phyloP scores from a whole-genome alignment of 2,329 filamentous ascomycete species.

The Venturia oleaginea region DNA sequence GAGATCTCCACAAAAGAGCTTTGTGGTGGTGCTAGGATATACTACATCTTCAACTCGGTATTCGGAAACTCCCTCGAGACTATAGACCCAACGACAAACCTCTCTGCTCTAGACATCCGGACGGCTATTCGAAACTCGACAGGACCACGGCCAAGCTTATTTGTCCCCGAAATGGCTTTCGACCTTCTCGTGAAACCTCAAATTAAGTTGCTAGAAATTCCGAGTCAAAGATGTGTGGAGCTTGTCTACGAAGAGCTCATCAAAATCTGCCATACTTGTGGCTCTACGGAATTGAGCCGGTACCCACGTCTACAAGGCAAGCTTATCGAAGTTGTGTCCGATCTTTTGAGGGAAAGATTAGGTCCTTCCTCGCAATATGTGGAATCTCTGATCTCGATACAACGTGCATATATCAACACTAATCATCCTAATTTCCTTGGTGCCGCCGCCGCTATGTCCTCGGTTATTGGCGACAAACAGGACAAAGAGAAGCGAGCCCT shows the following conservation, averaged over 20 bases:
- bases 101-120: slow-evolving; percentile 88
- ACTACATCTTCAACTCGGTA: slow-evolving; percentile 98
- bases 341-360: slow-evolving; percentile 82
- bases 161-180: slow-evolving; percentile 95
- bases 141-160: slow-evolving; percentile 86
- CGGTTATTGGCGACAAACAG: slow-evolving; percentile 89
- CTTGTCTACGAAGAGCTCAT: slow-evolving; percentile 98
- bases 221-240: slow-evolving; percentile 93
- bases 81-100: slow-evolving; percentile 91
- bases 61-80: slow-evolving; percentile 94
- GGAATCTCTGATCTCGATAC: slow-evolving; percentile 93
- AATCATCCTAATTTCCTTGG: slow-evolving; percentile 98
- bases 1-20: slow-evolving; percentile 98
- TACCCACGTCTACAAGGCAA: slow-evolving; percentile 92
- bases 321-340: slow-evolving; percentile 95
- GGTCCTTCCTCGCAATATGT: slow-evolving; percentile 87
- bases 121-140: slow-evolving; percentile 98
- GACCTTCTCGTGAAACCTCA: slow-evolving; percentile 96
- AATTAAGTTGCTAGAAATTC: slow-evolving; percentile 91
- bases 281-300: slow-evolving; percentile 82
- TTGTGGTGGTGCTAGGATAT: slow-evolving; percentile 88
- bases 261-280: slow-evolving; percentile 98
- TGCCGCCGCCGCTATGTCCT: slow-evolving; percentile 93
- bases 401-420: slow-evolving; percentile 97
- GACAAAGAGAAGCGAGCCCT: slow-evolving; percentile 80